Evolutionary conservation across 306 rosid species (phyloP), one percentile per base, ranked within the genome.

Genomic region (Aeschynomene evenia): DNA sequence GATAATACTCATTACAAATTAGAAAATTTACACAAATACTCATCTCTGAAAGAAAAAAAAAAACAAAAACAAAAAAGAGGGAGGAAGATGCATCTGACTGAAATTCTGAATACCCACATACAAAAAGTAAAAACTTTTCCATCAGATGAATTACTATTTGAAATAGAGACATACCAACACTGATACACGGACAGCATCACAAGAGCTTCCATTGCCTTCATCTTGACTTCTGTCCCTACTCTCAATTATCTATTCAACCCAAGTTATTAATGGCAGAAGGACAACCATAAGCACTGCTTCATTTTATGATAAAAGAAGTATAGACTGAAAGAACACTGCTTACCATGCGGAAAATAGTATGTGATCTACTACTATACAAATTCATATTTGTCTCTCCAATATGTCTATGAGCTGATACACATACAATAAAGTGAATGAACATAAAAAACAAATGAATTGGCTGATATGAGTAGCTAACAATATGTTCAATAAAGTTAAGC

Each of bases 311-410:
- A 22, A 0, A 2, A 0, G 6, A 71, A 9, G 40, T 8, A 18
- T 28, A 76, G 46, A 14, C 1, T 49, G 37, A 66, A 73, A 53
- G 81, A 74, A 42, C 49, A 66, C 11, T 49, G 39, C 12, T 72
- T 86, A 94, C 98, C 98, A 94, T 94, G 73, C 98, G 95, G 66
- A 94, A 94, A 77, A 94, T 94, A 70, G 98, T 94, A 76, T 94
- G 97, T 31, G 98, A 94, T 71, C 98, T 89, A 53, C 98, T 94
- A 76, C 98, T 88, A 81, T 90, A 85, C 57, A 90, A 34, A 69
- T 94, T 94, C 98, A 94, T 94, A 71, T 88, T 94, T 81, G 98
- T 90, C 86, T 94, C 97, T 70, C 97, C 98, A 39, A 94, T 90
- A 84, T 88, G 98, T 53, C 96, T 95, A 87, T 88, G 97, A 52